Base-by-base conservation (phyloP, 2,329 filamentous ascomycete genomes). In the Clonostachys rosea region DNA sequence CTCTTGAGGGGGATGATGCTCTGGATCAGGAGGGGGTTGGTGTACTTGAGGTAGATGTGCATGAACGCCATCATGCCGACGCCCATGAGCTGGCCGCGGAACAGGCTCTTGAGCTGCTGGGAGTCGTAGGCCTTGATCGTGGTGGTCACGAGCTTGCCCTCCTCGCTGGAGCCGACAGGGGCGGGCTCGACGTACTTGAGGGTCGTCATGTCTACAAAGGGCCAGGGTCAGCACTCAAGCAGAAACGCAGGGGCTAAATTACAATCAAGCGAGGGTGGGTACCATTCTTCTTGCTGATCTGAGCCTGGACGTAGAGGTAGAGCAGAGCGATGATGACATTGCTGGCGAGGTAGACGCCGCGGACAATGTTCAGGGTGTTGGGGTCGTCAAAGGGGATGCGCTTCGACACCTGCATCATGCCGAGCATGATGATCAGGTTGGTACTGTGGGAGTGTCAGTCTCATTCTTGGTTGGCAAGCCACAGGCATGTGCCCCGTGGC, bases 1-100 rank as follows among this genome's bases (percentile, higher is more conserved):
- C 87, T 81, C 86, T 99, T 99, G 70, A 97, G 78, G 34, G 94
- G 94, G 65, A 99, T 94, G 75, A 99, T 96, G 68, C 88, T 95
- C 83, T 99, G 94, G 75, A 99, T 96, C 62, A 96, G 78, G 45
- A 99, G 88, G 40, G 94, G 94, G 84, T 97, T 99, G 75, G 91
- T 97, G 86, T 97, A 99, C 71, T 96, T 91, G 80, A 99, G 88
- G 84, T 97, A 99, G 52, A 99, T 57, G 76, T 99, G 94, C 92
- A 99, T 97, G 64, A 96, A 89, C 52, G 72, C 84, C 92, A 99
- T 97, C 91, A 99, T 99, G 68, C 81, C 91, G 49, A 99, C 78
- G 50, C 94, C 94, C 89, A 96, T 97, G 61, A 95, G 74, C 75
- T 97, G 92, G 54, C 86, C 81, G 70, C 94, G 94, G 80, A 92